These are phyloP conservation scores for Herpomyces periplanetae DNA, from an alignment of 2,329 filamentous ascomycete genomes.

Conservation along the genomic window DNA sequence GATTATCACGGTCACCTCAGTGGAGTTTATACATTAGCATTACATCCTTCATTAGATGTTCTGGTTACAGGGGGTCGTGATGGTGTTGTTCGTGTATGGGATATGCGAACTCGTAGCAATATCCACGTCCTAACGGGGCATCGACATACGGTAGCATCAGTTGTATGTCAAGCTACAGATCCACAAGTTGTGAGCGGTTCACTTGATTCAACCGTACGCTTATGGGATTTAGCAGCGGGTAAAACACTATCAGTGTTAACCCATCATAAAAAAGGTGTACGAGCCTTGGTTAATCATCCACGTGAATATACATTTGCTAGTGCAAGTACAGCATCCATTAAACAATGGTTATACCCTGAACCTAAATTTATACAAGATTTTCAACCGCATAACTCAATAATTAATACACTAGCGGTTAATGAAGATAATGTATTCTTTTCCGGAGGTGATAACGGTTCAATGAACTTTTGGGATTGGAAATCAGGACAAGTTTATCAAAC, in stretches of 20 bases:
- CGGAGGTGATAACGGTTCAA: conserved; percentile 64
- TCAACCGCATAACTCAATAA: conserved; percentile 74
- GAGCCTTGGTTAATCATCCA: conserved; percentile 45
- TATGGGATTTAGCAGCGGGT: conserved; percentile 84
- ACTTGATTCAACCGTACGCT: conserved; percentile 50
- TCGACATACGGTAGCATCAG: conserved; percentile 50
- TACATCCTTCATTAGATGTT: conserved; percentile 84
- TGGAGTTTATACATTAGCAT: conserved; percentile 59
- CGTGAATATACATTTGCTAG: conserved; percentile 84
- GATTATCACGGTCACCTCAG: conserved; percentile 91
- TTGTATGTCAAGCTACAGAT: conserved; percentile 79
- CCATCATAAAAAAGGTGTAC: conserved; percentile 90
- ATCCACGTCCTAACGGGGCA: conserved; percentile 74
- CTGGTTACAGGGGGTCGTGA: conserved; percentile 79
- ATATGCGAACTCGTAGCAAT: conserved; percentile 86
- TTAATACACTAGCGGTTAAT: conserved; percentile 74
- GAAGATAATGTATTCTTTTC: conserved; percentile 83
- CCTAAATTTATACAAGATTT: conserved; percentile 98
- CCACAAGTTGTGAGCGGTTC: conserved; percentile 82
- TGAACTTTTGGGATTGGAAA: conserved; percentile 98
- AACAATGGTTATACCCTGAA: conserved; percentile 96
- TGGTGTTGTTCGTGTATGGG: conserved; percentile 80
- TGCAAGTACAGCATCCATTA: conserved; percentile 67
- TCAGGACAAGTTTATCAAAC: conserved; percentile 65
- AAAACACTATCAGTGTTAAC: conserved; percentile 87